Base-by-base conservation (phyloP, 148 eudicot species). In the Persicaria tinctoria region DNA sequence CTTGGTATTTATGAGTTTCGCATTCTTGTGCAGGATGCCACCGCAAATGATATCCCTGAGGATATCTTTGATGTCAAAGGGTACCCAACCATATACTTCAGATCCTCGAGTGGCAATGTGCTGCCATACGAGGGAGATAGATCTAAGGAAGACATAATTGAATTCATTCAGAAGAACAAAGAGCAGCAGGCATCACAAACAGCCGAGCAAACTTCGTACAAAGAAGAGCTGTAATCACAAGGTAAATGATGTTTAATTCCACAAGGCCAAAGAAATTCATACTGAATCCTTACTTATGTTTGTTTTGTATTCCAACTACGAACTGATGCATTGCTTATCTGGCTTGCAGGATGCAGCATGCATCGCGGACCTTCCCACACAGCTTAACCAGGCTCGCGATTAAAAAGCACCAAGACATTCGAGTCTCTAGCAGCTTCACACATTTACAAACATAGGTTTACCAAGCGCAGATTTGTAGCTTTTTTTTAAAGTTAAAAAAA, bases 11-110 rank as follows among this genome's bases (percentile, higher is more conserved):
- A 3, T 32, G 41, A 32, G 41, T 32, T 32, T 32, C 41, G 3
- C 3, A 32, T 32, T 32, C 41, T 32, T 32, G 41, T 83, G 59
- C 74, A 90, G 94, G 94, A 90, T 83, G 88, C 89, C 53, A 87
- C 94, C 32, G 89, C 86, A 73, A 90, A 90, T 80, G 94, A 90
- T 78, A 68, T 81, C 46, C 85, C 89, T 11, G 63, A 45, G 23
- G 94, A 83, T 57, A 77, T 72, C 5, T 87, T 87, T 66, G 87
- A 86, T 0, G 86, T 87, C 47, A 79, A 90, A 83, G 94, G 94
- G 56, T 87, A 87, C 79, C 94, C 91, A 20, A 90, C 91, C 41
- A 48, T 90, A 73, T 90, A 86, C 82, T 86, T 90, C 69, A 86
- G 82, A 86, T 77, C 94, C 51, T 84, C 94, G 53, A 86, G 82